Evolutionary conservation across 495 filamentous ascomycete genomes (phyloP).

Genomic region (Lindgomyces ingoldianus): DNA sequence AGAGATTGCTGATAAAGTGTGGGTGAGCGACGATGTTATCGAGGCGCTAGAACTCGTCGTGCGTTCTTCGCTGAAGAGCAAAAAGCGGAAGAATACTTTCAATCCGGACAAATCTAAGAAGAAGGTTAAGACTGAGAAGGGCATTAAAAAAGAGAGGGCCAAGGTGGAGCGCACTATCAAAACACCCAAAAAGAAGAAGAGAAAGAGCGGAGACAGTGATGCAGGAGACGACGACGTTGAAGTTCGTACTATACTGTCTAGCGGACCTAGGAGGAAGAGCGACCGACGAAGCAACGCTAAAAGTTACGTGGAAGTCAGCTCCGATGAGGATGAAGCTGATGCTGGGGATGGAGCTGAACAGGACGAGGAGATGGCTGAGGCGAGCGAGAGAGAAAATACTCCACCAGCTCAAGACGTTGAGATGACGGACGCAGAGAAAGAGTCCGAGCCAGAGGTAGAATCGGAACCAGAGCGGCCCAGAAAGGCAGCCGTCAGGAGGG

Average conservation of each 20-base stretch:
- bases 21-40: slow-evolving; percentile 78
- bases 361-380: slow-evolving; percentile 24
- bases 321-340: slow-evolving; percentile 61
- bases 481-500: not conserved
- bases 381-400: slow-evolving; percentile 3
- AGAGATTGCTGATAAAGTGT: slow-evolving; percentile 79
- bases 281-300: slow-evolving; percentile 42
- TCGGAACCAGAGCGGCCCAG: slow-evolving; percentile 10
- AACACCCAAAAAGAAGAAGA: slow-evolving; percentile 48
- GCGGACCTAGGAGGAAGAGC: slow-evolving; percentile 48
- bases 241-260: slow-evolving; percentile 27
- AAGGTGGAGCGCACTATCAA: slow-evolving; percentile 50
- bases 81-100: slow-evolving; percentile 37
- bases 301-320: slow-evolving; percentile 60
- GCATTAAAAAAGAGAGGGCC: slow-evolving; percentile 43
- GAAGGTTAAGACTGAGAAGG: slow-evolving; percentile 43
- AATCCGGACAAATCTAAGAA: slow-evolving; percentile 42
- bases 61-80: slow-evolving; percentile 37
- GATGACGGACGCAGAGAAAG: slow-evolving; percentile 21
- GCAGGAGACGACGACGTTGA: slow-evolving; percentile 14
- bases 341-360: slow-evolving; percentile 46
- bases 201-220: slow-evolving; percentile 41
- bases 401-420: slow-evolving; percentile 8
- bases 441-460: slow-evolving; percentile 11
- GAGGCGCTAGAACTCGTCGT: slow-evolving; percentile 71